Percentiles rank a stretch among this genome's conserved stretches.
Conservation (phyloP, 2,329 filamentous ascomycete genomes). For the Clonostachys rhizophaga region DNA sequence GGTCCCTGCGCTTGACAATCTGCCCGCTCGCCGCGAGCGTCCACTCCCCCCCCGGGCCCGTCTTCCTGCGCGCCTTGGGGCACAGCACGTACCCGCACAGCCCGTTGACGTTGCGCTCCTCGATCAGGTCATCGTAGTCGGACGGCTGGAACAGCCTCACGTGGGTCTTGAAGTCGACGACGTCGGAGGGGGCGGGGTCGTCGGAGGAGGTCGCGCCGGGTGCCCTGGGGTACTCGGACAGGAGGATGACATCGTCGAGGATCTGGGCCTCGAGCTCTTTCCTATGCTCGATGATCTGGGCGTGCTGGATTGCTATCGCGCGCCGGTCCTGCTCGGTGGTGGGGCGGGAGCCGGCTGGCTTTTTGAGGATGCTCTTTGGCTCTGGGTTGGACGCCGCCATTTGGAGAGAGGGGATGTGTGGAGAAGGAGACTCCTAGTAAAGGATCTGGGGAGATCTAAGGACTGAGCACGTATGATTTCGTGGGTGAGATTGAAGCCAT, state of each 20-base stretch:
- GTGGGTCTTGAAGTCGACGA: conserved; percentile 57
- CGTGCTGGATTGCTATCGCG: conserved; percentile 75
- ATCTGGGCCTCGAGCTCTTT: conserved; percentile 75
- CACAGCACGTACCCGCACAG: conserved; percentile 85
- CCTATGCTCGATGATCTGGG: conserved; percentile 74
- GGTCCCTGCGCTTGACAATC: conserved; percentile 66
- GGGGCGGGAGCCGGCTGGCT: conserved; percentile 10
- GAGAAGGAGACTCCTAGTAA: too few relatives aligned
- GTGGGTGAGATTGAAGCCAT: too few relatives aligned
- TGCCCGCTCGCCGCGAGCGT: conserved; percentile 51
- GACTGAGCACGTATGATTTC: too few relatives aligned
- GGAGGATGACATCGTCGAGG: conserved; percentile 64
- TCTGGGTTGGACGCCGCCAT: conserved; percentile 21
- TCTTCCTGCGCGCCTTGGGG: conserved; percentile 52
- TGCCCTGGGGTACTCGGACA: conserved; percentile 54
- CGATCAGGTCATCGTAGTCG: conserved; percentile 85
- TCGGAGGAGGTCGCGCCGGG: conserved; percentile 25
- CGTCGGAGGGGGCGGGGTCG: conserved; percentile 52
- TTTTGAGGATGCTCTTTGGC: conserved; percentile 59
- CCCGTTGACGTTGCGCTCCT: conserved; percentile 80
- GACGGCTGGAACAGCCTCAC: conserved; percentile 74
- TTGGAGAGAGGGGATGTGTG: too few relatives aligned
- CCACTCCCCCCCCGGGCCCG: conserved; percentile 57
- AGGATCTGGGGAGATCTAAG: too few relatives aligned
- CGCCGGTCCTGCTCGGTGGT: conserved; percentile 21